A percentile compares a stretch with the other conserved stretches of the same genome.
These are phyloP conservation scores for Lactarius pseudohatsudake DNA, from an alignment of 768 basidiomycete species.

Conservation along the genomic window DNA sequence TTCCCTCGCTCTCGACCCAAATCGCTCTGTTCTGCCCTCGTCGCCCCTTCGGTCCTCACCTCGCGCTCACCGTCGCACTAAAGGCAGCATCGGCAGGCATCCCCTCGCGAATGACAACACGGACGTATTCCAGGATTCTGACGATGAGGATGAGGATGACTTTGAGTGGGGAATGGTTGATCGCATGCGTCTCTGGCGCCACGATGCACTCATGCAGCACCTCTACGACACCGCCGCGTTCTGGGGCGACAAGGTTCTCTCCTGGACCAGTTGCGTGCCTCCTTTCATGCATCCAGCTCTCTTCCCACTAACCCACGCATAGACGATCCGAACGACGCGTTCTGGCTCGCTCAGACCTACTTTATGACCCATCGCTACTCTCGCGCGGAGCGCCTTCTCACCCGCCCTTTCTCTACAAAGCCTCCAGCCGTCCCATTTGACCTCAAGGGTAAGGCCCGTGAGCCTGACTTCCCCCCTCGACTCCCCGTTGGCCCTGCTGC, in stretches of 20 bases:
- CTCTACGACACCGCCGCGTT: slow-evolving; percentile 95
- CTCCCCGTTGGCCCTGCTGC: slow-evolving; percentile 72
- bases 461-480: slow-evolving; percentile 42
- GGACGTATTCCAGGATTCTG: slow-evolving; percentile 72
- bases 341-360: slow-evolving; percentile 98
- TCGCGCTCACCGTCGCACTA: slow-evolving; percentile 52
- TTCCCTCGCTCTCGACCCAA: slow-evolving; percentile 73
- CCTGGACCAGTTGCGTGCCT: slow-evolving; percentile 78
- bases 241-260: slow-evolving; percentile 97
- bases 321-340: slow-evolving; percentile 98
- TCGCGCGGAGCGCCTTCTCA: slow-evolving; percentile 88
- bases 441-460: slow-evolving; percentile 52
- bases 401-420: slow-evolving; percentile 72
- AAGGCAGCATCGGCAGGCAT: slow-evolving; percentile 52
- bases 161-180: slow-evolving; percentile 88
- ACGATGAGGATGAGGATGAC: slow-evolving; percentile 54
- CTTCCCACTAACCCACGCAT: slow-evolving; percentile 12
- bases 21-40: slow-evolving; percentile 70
- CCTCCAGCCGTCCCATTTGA: slow-evolving; percentile 47
- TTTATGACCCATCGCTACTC: slow-evolving; percentile 96
- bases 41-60: slow-evolving; percentile 74
- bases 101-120: slow-evolving; percentile 77
- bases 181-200: slow-evolving; percentile 94
- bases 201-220: slow-evolving; percentile 98
- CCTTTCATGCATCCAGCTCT: background rate